Percentiles rank a stretch among this genome's conserved stretches.
Conservation (phyloP, 352 stramenopile species). For the Vaucheria bursata region DNA sequence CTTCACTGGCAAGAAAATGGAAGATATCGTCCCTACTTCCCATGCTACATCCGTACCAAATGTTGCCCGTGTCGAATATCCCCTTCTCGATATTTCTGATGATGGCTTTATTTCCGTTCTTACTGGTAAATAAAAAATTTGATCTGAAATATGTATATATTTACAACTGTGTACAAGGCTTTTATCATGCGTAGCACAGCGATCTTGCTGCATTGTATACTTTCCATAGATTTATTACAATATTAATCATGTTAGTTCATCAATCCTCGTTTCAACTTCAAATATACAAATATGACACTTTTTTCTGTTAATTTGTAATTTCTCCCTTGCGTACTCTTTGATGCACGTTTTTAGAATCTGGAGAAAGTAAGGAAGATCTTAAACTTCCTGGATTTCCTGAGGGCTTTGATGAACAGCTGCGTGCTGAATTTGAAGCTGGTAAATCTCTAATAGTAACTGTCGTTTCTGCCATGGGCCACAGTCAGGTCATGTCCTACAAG, state of each 20-base stretch:
- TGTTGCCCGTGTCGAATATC: conserved; percentile 90
- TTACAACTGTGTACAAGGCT: too few relatives aligned
- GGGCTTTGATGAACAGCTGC: conserved; percentile 89
- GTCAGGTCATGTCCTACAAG: conserved; percentile 74
- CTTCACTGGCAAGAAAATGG: conserved; percentile 99
- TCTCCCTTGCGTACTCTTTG: background rate
- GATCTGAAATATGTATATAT: background rate
- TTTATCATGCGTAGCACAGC: too few relatives aligned
- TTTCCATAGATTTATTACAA: too few relatives aligned
- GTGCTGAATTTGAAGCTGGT: conserved; percentile 84
- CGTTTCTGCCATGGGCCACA: conserved; percentile 88
- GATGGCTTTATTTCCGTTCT: conserved; percentile 96
- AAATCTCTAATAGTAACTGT: conserved; percentile 89
- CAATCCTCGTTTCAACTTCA: too few relatives aligned
- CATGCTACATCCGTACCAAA: conserved; percentile 96
- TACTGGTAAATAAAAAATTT: conserved; percentile 67
- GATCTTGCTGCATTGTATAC: too few relatives aligned
- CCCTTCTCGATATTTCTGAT: conserved; percentile 95
- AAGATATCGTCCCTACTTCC: conserved; percentile 97
- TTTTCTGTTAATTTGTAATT: background rate
- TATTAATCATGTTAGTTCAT: too few relatives aligned
- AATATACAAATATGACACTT: conserved; percentile 1
- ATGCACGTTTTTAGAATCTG: too few relatives aligned
- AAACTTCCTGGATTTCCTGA: conserved; percentile 91
- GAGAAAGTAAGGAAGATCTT: conserved; percentile 93